Evolutionary conservation across 2,329 filamentous ascomycete species (phyloP).

Genomic region (Hypoxylon sp.): DNA sequence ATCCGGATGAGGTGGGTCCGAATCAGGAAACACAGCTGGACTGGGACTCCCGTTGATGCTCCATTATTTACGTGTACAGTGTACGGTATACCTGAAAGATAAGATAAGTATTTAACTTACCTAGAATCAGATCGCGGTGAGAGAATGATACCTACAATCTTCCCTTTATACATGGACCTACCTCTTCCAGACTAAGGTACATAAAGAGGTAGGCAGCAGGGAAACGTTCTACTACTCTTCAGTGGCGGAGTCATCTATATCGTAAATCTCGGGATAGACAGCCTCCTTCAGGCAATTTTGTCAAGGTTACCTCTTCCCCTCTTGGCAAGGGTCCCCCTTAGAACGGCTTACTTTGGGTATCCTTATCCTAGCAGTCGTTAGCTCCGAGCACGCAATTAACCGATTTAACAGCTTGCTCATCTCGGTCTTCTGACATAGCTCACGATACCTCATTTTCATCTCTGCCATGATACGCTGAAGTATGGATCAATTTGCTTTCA

Average conservation of each 20-base stretch:
- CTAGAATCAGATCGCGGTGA: too few relatives aligned
- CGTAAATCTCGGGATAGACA: conserved; percentile 14
- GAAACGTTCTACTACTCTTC: too few relatives aligned
- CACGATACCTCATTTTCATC: conserved; percentile 5
- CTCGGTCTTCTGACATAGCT: conserved; percentile 8
- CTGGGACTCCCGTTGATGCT: too few relatives aligned
- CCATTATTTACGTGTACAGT: too few relatives aligned
- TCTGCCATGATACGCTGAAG: conserved; percentile 32
- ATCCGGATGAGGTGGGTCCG: not conserved
- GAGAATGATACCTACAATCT: not conserved
- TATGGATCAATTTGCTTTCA: conserved; percentile 51
- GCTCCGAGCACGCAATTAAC: conserved; percentile 30
- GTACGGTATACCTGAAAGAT: not conserved
- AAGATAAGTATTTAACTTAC: conserved; percentile 2
- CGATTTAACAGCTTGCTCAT: conserved; percentile 22
- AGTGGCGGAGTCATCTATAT: too few relatives aligned
- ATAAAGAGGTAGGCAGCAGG: too few relatives aligned
- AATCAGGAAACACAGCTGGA: too few relatives aligned
- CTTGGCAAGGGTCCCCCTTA: conserved; percentile 18
- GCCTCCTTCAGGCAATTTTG: conserved; percentile 29
- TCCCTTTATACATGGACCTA: not conserved
- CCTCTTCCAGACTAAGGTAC: conserved; percentile 7
- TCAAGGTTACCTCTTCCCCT: conserved; percentile 13
- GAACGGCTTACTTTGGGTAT: not conserved
- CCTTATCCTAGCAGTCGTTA: conserved; percentile 15